Base-by-base conservation (phyloP, 257 asterid species). In the Solanum ossicruentum region DNA sequence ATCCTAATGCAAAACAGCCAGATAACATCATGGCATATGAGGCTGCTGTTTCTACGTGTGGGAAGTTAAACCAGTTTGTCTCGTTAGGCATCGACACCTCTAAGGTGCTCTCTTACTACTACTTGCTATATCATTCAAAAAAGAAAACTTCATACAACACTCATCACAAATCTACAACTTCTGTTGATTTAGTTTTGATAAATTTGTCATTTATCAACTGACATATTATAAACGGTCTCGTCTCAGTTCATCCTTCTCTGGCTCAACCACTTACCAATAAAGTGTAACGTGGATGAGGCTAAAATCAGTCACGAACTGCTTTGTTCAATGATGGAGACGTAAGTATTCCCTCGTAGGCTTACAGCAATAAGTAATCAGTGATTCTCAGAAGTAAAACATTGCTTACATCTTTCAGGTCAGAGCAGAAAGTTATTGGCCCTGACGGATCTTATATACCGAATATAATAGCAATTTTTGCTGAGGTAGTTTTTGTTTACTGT, bases 281-380 rank as follows among this genome's bases (percentile, higher is more conserved):
- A 10, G 3, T 81, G 73, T 81, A 23, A 81, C 13, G 8, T 81
- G 20, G 75, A 81, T n/a, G 84, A 81, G 56, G 84, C 84, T 26
- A 81, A 39, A 81, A 17, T 21, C 43, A 65, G 10, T 3, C 84
- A 81, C 58, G 0, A 36, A 18, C 73, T 57, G 45, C 73, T 81
- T 81, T 81, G 84, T 58, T 81, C 84, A 43, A 81, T 58, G 84
- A 81, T 81, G 36, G 84, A 81, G 20, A 36, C 8, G 84, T 81
- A 63, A 81, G 73, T 81, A 20, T 26, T 80, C 10, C 28, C 0
- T 26, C 0, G 10, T 47, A 45, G 81, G 21, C 47, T 32, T 2
- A 32, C 12, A 73, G n/a, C 15, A 73, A 47, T 47, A 47, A 73
- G 8, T 10, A 47, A 73, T 47, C 20, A 49, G 21, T 73, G 41